Base-by-base conservation (phyloP, 2,329 filamentous ascomycete genomes). In the Trichocomaceae sp. region DNA sequence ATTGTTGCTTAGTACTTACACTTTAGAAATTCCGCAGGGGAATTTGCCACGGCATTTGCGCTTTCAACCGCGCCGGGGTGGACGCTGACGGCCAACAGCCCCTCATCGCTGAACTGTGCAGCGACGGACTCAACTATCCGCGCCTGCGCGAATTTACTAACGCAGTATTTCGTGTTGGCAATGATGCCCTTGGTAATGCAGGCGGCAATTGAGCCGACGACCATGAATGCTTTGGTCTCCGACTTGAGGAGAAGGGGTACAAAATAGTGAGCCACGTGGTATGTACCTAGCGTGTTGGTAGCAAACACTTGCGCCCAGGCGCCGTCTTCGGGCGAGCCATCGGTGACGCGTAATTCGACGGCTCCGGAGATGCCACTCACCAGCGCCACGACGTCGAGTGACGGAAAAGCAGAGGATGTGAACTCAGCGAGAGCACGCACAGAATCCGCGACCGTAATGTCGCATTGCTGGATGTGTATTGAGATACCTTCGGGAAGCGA, bases 91-190 rank as follows among this genome's bases (percentile, higher is more conserved):
- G 59, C 58, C 42, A 63, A 47, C 49, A 72, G 50, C 6, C 63
- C 64, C 19, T 57, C 50, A 2, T 33, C 44, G 12, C 20, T 26
- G 49, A 65, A 70, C 55, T 70, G 65, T 45, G 70, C 66, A 42
- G 67, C 64, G 2, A 73, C 50, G 46, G 69, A 65, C 56, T 73
- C 71, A 17, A 71, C 61, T 31, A 74, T 52, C 23, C 68, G 64
- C 31, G 67, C 62, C 55, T 71, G 68, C 7, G 69, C 68, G 39
- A 64, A 59, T 55, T 72, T 72, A 54, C 60, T 64, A 20, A 71
- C 62, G 29, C 63, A 68, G 57, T 72, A 72, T 37, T 66, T 66
- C 7, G 66, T 62, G 54, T 75, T 76, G 2, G 73, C 74, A 52
- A 76, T 73, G 2, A 66, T 61, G 0, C 72, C 73, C 2, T 64